These are phyloP conservation scores for Cyamopsis tetragonoloba DNA, from an alignment of 306 rosid genomes.

Conservation along the genomic window DNA sequence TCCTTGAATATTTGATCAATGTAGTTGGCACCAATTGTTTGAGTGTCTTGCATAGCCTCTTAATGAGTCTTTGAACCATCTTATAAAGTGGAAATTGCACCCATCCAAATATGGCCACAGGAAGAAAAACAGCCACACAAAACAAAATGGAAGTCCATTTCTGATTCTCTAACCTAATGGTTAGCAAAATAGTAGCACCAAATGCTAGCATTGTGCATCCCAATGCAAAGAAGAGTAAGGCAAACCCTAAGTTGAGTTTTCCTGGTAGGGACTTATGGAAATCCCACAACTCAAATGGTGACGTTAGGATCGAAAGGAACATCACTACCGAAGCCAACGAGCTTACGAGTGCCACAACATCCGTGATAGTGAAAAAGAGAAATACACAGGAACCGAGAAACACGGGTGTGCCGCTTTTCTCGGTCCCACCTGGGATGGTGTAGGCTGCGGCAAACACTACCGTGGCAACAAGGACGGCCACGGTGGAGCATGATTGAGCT, in stretches of 20 bases:
- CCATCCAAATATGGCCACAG: not conserved
- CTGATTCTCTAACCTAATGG: not conserved
- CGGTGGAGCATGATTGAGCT: constrained; percentile 15
- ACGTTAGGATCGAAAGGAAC: constrained; percentile 20
- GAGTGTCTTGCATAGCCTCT: not conserved
- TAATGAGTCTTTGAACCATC: not conserved
- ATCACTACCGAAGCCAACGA: constrained; percentile 15
- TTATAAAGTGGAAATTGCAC: constrained; percentile 7
- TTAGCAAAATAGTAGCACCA: constrained; percentile 10
- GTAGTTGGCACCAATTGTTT: not conserved
- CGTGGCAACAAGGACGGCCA: constrained; percentile 3
- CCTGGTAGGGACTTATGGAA: not conserved
- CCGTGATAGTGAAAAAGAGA: not conserved
- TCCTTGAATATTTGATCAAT: not conserved
- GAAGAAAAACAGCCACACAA: not conserved
- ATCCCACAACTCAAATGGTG: constrained; percentile 22
- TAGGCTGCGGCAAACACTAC: constrained; percentile 7
- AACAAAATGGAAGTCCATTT: not conserved
- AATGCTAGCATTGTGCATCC: constrained; percentile 2
- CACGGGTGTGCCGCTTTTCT: not conserved
- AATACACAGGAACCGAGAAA: not conserved
- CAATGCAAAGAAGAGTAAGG: not conserved
- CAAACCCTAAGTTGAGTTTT: constrained; percentile 9
- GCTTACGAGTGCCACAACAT: constrained; percentile 10
- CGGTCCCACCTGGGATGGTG: constrained; percentile 14